Evolutionary conservation across 179 eudicot genomes (phyloP).

Genomic region (Beta corolliflora): DNA sequence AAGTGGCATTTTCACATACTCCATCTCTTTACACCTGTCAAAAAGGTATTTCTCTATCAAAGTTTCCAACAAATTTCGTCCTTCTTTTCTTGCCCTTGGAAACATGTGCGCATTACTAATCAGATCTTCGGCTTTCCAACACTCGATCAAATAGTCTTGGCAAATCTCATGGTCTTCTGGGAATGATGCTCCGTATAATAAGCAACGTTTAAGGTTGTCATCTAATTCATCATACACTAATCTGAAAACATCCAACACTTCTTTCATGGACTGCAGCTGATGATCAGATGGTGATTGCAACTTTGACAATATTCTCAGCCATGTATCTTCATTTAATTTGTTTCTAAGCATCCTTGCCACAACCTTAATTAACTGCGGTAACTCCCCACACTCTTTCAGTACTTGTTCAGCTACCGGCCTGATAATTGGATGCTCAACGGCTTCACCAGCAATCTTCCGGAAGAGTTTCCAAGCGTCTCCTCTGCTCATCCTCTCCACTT

Average conservation of each 20-base stretch:
- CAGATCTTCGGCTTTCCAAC: slow-evolving; percentile 31
- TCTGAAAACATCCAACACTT: slow-evolving; percentile 15
- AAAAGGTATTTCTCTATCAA: too few relatives aligned
- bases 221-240: slow-evolving; percentile 16
- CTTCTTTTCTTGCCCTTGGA: too few relatives aligned
- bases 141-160: slow-evolving; percentile 23
- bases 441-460: slow-evolving; percentile 14
- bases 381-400: slow-evolving; percentile 29
- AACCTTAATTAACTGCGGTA: slow-evolving; percentile 25
- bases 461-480: slow-evolving; percentile 28
- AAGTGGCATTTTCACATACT: slow-evolving; percentile 5
- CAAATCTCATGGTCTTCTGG: slow-evolving; percentile 28
- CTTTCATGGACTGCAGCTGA: slow-evolving; percentile 22
- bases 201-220: slow-evolving; percentile 14
- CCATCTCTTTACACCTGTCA: slow-evolving; percentile 3
- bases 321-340: slow-evolving; percentile 10
- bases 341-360: slow-evolving; percentile 21
- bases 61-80: too few relatives aligned
- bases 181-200: slow-evolving; percentile 23
- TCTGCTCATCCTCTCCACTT: slow-evolving; percentile 24
- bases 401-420: slow-evolving; percentile 19
- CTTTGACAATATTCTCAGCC: slow-evolving; percentile 2
- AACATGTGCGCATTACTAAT: slow-evolving; percentile 4
- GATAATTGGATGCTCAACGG: slow-evolving; percentile 22
- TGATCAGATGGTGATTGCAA: slow-evolving; percentile 16